Conservation (phyloP, 768 basidiomycete genomes). For the Candolleomyces eurysporus region DNA sequence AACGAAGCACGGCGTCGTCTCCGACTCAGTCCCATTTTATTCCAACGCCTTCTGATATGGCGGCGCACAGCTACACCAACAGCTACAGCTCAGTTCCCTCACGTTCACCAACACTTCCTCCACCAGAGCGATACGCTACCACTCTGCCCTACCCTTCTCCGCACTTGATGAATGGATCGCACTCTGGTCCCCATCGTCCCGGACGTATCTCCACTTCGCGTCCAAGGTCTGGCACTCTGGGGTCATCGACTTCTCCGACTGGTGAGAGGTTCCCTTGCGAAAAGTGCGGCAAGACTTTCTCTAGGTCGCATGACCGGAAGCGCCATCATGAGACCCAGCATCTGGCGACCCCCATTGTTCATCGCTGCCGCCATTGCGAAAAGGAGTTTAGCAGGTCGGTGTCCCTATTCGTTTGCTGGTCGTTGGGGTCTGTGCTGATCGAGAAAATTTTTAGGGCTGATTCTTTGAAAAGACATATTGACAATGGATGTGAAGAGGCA, state of each 20-base stretch:
- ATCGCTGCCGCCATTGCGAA: constrained; percentile 69
- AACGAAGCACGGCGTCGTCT: constrained; percentile 18
- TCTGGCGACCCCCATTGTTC: constrained; percentile 57
- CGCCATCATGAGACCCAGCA: constrained; percentile 81
- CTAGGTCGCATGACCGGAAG: constrained; percentile 78
- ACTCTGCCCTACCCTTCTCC: constrained; percentile 25
- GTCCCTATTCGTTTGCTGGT: constrained; percentile 12
- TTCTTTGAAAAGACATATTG: constrained; percentile 79
- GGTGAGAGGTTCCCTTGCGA: constrained; percentile 72
- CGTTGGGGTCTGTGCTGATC: constrained; percentile 7
- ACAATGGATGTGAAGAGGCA: constrained; percentile 77
- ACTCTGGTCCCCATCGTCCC: constrained; percentile 28
- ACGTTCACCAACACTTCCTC: constrained; percentile 21
- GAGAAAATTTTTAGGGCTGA: constrained; percentile 40
- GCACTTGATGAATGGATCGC: constrained; percentile 26
- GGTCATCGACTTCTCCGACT: constrained; percentile 39
- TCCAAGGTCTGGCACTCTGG: constrained; percentile 35
- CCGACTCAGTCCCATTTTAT: constrained; percentile 22
- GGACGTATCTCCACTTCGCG: constrained; percentile 40
- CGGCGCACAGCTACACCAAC: constrained; percentile 22
- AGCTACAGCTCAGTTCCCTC: constrained; percentile 23
- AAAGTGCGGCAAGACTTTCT: constrained; percentile 76
- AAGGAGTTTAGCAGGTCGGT: constrained; percentile 74
- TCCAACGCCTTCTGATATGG: constrained; percentile 34
- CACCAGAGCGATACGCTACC: constrained; percentile 19